A percentile compares a stretch with the other conserved stretches of the same genome.
Conservation (phyloP, 2,329 filamentous ascomycete genomes). For the Penicillium occitanis region DNA sequence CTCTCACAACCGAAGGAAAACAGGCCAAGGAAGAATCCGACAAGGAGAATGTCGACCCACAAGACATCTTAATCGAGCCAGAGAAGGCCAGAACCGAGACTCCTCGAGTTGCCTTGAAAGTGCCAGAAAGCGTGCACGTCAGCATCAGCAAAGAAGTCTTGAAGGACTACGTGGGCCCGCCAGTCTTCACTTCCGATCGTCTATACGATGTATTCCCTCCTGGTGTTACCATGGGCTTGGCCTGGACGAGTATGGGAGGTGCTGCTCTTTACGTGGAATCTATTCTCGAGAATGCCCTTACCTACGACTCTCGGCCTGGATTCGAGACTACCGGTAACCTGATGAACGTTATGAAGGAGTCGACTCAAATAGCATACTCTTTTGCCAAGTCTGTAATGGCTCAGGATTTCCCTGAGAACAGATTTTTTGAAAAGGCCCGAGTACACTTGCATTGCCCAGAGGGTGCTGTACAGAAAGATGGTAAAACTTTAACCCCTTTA, state of each 20-base stretch:
- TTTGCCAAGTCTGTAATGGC: constrained; percentile 90
- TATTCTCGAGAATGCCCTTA: constrained; percentile 81
- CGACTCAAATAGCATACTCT: constrained; percentile 89
- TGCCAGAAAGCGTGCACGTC: constrained; percentile 84
- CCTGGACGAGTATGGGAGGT: constrained; percentile 96
- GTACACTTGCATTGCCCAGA: constrained; percentile 96
- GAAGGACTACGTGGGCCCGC: constrained; percentile 94
- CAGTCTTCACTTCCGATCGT: constrained; percentile 91
- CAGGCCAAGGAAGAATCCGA: constrained; percentile 61
- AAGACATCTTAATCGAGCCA: constrained; percentile 56
- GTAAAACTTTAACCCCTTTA: constrained; percentile 31
- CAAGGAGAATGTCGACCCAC: constrained; percentile 63
- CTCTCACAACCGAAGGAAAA: constrained; percentile 82
- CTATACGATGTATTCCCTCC: constrained; percentile 91
- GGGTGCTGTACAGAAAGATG: constrained; percentile 93
- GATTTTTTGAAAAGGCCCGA: constrained; percentile 93
- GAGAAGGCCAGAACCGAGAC: constrained; percentile 49
- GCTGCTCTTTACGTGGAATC: constrained; percentile 97
- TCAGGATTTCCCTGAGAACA: constrained; percentile 80
- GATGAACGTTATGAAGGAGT: constrained; percentile 98
- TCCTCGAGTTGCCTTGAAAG: constrained; percentile 73
- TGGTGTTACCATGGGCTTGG: constrained; percentile 95
- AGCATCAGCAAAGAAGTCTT: constrained; percentile 84
- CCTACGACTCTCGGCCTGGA: constrained; percentile 69
- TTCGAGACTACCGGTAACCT: constrained; percentile 93